These are phyloP conservation scores for Margaritispora aquatica DNA, from an alignment of 495 filamentous ascomycete genomes.

Conservation along the genomic window DNA sequence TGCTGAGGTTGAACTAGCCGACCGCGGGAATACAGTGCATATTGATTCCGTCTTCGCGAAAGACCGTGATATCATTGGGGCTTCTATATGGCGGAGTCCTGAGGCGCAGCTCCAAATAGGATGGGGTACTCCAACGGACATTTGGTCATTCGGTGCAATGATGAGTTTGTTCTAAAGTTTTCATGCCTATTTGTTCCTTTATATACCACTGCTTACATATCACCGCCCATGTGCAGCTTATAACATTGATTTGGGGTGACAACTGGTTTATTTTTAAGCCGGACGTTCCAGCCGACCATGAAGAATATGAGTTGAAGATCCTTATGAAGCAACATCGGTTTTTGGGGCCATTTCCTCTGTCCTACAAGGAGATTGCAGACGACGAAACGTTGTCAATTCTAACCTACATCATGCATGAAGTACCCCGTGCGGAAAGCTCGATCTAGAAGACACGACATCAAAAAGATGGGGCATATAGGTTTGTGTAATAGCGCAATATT, in stretches of 20 bases:
- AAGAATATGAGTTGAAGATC: constrained; percentile 36
- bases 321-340: constrained; percentile 32
- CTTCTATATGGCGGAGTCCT: constrained; percentile 32
- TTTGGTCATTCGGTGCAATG: constrained; percentile 39
- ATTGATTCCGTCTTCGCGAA: constrained; percentile 30
- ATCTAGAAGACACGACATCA: no score
- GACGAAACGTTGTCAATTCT: constrained; percentile 15
- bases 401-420: constrained; percentile 21
- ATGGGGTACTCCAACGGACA: constrained; percentile 35
- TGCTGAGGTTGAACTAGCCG: constrained; percentile 33
- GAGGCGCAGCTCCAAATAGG: constrained; percentile 31
- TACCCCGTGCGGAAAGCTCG: constrained; percentile 1
- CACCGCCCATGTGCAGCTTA: constrained; percentile 25
- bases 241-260: constrained; percentile 34
- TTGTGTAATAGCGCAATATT: no score
- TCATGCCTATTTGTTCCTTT: background rate
- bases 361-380: constrained; percentile 29
- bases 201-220: background rate
- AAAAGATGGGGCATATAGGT: no score
- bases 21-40: constrained; percentile 32
- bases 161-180: constrained; percentile 21
- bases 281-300: constrained; percentile 26
- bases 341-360: constrained; percentile 38
- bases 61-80: constrained; percentile 32
- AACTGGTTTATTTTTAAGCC: constrained; percentile 39